A percentile compares a stretch with the other conserved stretches of the same genome.
phyloP scores from a whole-genome alignment of 345 rosid species.

The Erysimum cheiranthoides region DNA sequence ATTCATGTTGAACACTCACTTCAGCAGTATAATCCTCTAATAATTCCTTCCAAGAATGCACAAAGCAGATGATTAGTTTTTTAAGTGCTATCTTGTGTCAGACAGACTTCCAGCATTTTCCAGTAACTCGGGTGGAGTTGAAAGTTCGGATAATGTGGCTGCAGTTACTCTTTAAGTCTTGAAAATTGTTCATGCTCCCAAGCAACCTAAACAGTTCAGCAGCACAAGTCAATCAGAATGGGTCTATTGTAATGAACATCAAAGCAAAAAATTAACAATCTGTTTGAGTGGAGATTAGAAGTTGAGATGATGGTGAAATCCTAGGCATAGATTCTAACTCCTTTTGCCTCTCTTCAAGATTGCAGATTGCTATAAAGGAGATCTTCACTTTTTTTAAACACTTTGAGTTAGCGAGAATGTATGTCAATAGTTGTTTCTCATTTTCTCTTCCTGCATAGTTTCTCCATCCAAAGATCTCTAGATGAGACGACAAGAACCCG shows the following conservation, averaged over 20 bases:
- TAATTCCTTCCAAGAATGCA: slow-evolving; percentile 67
- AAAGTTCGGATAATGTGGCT: slow-evolving; percentile 84
- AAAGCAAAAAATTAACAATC: neutral
- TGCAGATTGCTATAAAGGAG: no score
- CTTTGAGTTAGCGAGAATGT: no score
- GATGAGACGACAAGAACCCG: no score
- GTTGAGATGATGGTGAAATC: no score
- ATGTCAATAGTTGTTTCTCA: no score
- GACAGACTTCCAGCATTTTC: slow-evolving; percentile 79
- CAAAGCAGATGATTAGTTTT: slow-evolving; percentile 12
- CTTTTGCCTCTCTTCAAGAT: no score
- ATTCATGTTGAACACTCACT: slow-evolving; percentile 79
- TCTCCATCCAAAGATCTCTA: no score
- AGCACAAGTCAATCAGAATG: slow-evolving; percentile 8
- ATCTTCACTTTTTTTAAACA: no score
- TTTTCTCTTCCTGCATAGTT: no score
- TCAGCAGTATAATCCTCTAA: slow-evolving; percentile 78
- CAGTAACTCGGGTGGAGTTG: slow-evolving; percentile 76
- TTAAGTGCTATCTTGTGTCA: slow-evolving; percentile 70
- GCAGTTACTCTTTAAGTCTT: slow-evolving; percentile 93
- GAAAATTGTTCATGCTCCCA: slow-evolving; percentile 99
- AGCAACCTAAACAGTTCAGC: slow-evolving; percentile 70
- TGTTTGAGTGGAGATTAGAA: no score
- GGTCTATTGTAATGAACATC: neutral
- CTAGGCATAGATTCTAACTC: no score